These are phyloP conservation scores for Zasmidium cellare DNA, from an alignment of 2,329 filamentous ascomycete species.

Conservation along the genomic window DNA sequence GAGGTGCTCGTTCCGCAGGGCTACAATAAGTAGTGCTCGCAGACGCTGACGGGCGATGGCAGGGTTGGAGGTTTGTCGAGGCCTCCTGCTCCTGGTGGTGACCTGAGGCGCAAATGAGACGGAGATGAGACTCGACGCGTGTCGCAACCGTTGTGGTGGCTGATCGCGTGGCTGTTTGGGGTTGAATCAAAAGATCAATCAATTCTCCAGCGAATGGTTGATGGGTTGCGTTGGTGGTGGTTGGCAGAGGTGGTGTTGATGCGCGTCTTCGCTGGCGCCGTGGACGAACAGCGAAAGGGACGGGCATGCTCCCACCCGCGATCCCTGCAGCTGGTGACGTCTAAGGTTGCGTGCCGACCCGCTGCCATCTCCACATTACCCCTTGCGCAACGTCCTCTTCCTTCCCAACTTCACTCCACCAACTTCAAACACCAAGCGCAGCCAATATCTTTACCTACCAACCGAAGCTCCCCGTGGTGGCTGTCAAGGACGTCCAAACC, in stretches of 20 bases:
- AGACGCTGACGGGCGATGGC: background rate
- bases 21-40: too few relatives aligned
- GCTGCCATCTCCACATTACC: too few relatives aligned
- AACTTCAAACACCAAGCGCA: background rate
- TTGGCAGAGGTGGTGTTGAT: background rate
- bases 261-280: background rate
- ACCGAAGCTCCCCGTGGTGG: background rate
- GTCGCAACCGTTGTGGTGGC: background rate
- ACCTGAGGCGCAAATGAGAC: constrained; percentile 1
- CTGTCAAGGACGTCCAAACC: background rate
- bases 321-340: background rate
- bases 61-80: background rate
- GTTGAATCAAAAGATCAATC: too few relatives aligned
- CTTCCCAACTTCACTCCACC: background rate
- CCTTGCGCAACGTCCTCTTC: background rate
- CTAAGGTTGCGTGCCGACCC: background rate
- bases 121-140: background rate
- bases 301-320: background rate
- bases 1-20: too few relatives aligned
- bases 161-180: background rate
- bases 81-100: background rate
- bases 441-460: background rate
- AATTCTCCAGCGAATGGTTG: too few relatives aligned
- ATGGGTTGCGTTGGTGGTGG: background rate
- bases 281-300: background rate